Percentiles rank a stretch among this genome's conserved stretches.
Evolutionary conservation across 108 stramenopile genomes (phyloP).

Genomic region (Thalassiosira profunda): DNA sequence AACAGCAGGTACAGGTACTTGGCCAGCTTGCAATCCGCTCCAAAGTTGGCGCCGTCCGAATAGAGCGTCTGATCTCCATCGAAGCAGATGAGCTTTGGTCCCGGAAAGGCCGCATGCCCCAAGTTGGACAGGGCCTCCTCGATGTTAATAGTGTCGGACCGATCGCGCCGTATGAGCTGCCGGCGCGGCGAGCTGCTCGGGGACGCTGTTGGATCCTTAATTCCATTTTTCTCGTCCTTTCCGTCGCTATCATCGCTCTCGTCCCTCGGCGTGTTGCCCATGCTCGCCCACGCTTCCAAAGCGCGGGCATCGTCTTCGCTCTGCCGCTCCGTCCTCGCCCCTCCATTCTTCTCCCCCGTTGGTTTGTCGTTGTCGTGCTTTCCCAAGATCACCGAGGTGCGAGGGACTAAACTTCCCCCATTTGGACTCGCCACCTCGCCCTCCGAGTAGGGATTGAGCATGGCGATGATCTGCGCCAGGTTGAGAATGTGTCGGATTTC

Average conservation of each 20-base stretch:
- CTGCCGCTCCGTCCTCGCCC: not conserved
- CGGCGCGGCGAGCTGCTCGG: not conserved
- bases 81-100: conserved; percentile 88
- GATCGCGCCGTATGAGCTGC: conserved; percentile 4
- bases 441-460: conserved; percentile 39
- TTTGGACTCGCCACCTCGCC: too few species aligned
- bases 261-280: conserved; percentile 7
- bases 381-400: too few species aligned
- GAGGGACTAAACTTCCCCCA: too few species aligned
- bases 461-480: conserved; percentile 91
- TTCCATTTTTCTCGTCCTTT: not conserved
- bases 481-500: conserved; percentile 95
- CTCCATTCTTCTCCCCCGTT: not conserved
- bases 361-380: too few species aligned
- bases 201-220: not conserved
- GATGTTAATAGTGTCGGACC: conserved; percentile 29
- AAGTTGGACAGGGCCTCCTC: conserved; percentile 32
- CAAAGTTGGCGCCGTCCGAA: conserved; percentile 92
- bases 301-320: conserved; percentile 11
- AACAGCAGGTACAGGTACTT: conserved; percentile 76
- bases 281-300: conserved; percentile 19
- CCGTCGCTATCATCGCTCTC: not conserved
- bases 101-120: conserved; percentile 40
- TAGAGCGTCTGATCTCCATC: conserved; percentile 97
- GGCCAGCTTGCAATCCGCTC: conserved; percentile 82